phyloP scores from a whole-genome alignment of 1,284 basidiomycete genomes.

The Irpex sp. region DNA sequence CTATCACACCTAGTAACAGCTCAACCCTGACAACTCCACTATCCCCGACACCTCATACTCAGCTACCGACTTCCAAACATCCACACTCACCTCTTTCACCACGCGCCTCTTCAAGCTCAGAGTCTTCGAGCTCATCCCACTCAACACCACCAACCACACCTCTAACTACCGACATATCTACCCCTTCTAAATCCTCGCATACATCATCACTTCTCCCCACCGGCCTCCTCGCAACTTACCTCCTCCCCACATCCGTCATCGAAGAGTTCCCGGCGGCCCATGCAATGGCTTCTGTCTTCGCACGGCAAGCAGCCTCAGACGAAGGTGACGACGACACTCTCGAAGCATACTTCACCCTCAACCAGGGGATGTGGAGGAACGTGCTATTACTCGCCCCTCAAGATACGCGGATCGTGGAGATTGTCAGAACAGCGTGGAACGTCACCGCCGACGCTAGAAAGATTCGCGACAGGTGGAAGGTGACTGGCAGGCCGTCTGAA shows the following conservation, averaged over 20 bases:
- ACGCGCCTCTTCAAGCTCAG: slow-evolving; percentile 1
- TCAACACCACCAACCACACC: background rate
- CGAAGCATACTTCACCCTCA: slow-evolving; percentile 31
- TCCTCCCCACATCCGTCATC: slow-evolving; percentile 38
- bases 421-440: slow-evolving; percentile 47
- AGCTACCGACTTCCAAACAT: background rate
- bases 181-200: background rate
- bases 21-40: background rate
- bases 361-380: slow-evolving; percentile 52
- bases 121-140: background rate
- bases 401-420: slow-evolving; percentile 34
- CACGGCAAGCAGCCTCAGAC: slow-evolving; percentile 16
- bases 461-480: background rate
- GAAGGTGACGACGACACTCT: slow-evolving; percentile 19
- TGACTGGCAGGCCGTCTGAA: background rate
- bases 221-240: slow-evolving; percentile 32
- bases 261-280: slow-evolving; percentile 48
- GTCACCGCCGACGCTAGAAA: slow-evolving; percentile 44
- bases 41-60: background rate
- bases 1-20: slow-evolving; percentile 3
- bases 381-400: slow-evolving; percentile 42
- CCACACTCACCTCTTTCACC: background rate
- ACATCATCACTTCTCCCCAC: slow-evolving; percentile 5
- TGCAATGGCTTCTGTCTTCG: slow-evolving; percentile 49
- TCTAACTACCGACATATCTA: background rate